Conservation (phyloP, 805 yeast genomes). For the Pichia sporocuriosa region DNA sequence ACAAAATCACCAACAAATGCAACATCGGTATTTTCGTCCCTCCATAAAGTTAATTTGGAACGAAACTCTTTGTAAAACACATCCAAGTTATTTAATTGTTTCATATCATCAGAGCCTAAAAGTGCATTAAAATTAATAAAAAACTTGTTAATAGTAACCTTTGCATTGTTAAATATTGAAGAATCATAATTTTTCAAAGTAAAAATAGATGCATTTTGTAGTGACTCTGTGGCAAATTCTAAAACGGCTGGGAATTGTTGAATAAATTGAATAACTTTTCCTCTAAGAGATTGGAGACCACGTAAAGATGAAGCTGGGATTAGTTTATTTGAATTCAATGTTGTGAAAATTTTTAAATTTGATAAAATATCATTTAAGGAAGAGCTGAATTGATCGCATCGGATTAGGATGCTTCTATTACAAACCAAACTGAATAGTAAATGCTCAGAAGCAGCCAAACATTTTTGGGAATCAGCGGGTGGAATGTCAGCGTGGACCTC, state of each 20-base stretch:
- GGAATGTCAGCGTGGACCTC: slow-evolving; percentile 70
- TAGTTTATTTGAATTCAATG: neutral
- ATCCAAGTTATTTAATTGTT: slow-evolving; percentile 19
- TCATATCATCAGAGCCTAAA: slow-evolving; percentile 14
- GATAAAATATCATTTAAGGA: slow-evolving; percentile 9
- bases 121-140: slow-evolving; percentile 6
- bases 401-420: slow-evolving; percentile 41
- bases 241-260: slow-evolving; percentile 34
- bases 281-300: neutral
- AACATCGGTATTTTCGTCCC: slow-evolving; percentile 22
- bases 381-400: slow-evolving; percentile 20
- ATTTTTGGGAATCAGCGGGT: slow-evolving; percentile 62
- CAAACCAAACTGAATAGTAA: slow-evolving; percentile 52
- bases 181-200: slow-evolving; percentile 5
- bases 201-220: slow-evolving; percentile 12
- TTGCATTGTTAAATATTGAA: slow-evolving; percentile 23
- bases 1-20: slow-evolving; percentile 46
- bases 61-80: slow-evolving; percentile 24
- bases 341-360: slow-evolving; percentile 7
- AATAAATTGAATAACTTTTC: slow-evolving; percentile 9
- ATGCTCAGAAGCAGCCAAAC: slow-evolving; percentile 71
- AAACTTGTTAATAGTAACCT: slow-evolving; percentile 15
- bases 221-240: slow-evolving; percentile 27
- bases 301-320: neutral
- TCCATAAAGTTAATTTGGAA: slow-evolving; percentile 32